phyloP scores from a whole-genome alignment of 1,139 yeast genomes.

The Suhomyces panamericanus region DNA sequence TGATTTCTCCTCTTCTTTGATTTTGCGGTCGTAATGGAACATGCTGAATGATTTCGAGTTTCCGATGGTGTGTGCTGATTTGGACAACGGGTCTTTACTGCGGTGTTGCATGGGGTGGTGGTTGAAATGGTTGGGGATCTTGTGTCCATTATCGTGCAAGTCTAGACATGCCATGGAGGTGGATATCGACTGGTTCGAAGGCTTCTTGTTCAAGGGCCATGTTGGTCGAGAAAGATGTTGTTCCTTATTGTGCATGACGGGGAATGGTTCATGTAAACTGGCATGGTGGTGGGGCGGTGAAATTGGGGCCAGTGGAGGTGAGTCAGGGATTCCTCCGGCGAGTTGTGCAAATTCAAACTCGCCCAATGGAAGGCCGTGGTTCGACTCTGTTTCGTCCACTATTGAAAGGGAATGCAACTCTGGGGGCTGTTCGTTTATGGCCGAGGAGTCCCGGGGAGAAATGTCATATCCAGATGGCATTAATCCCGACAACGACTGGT shows the following conservation, averaged over 20 bases:
- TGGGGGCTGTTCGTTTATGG: slow-evolving; percentile 18
- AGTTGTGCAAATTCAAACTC: slow-evolving; percentile 7
- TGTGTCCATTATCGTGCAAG: slow-evolving; percentile 12
- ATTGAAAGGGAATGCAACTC: slow-evolving; percentile 18
- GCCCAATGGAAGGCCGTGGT: not conserved
- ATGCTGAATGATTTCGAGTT: not conserved
- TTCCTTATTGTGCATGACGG: slow-evolving; percentile 9
- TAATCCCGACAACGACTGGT: slow-evolving; percentile 1
- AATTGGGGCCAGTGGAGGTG: slow-evolving; percentile 49
- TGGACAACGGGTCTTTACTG: not conserved
- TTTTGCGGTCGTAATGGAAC: not conserved
- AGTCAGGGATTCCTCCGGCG: slow-evolving; percentile 36
- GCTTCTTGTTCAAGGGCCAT: slow-evolving; percentile 21
- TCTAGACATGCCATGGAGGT: slow-evolving; percentile 37
- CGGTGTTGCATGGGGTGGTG: slow-evolving; percentile 24
- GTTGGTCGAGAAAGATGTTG: slow-evolving; percentile 4
- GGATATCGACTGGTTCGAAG: slow-evolving; percentile 23
- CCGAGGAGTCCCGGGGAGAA: not conserved
- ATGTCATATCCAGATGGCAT: slow-evolving; percentile 3
- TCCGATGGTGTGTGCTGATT: not conserved
- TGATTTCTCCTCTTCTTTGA: slow-evolving; percentile 23
- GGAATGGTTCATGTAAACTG: not conserved
- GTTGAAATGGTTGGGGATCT: not conserved
- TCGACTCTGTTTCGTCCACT: slow-evolving; percentile 18
- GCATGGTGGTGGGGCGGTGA: slow-evolving; percentile 37